Percentiles rank a stretch among this genome's conserved stretches.
Evolutionary conservation across 345 rosid genomes (phyloP).

Genomic region (Corymbia maculata): DNA sequence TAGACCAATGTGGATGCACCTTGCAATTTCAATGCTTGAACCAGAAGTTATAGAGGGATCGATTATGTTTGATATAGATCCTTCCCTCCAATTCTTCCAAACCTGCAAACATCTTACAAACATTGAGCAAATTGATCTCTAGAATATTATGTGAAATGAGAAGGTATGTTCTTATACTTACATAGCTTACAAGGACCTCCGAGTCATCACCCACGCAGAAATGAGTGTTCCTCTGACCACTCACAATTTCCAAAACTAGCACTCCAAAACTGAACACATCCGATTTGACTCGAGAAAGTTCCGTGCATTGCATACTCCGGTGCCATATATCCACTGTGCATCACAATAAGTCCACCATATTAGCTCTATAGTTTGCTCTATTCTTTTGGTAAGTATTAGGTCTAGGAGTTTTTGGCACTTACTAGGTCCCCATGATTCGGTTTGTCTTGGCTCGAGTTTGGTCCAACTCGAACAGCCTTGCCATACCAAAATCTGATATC

Average conservation of each 20-base stretch:
- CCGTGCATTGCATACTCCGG: constrained; percentile 49
- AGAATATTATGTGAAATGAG: background rate
- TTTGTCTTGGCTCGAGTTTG: constrained; percentile 21
- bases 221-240: constrained; percentile 19
- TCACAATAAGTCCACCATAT: background rate
- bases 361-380: background rate
- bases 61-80: constrained; percentile 8
- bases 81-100: constrained; percentile 53
- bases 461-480: constrained; percentile 25
- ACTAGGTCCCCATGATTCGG: constrained; percentile 32
- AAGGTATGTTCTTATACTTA: background rate
- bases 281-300: constrained; percentile 32
- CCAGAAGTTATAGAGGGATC: constrained; percentile 21
- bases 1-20: constrained; percentile 48
- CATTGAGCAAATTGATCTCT: background rate
- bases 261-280: constrained; percentile 55
- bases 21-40: constrained; percentile 21
- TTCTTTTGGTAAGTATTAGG: background rate
- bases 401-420: background rate
- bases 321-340: constrained; percentile 32
- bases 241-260: constrained; percentile 34
- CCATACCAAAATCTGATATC: constrained; percentile 46
- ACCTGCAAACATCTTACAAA: constrained; percentile 10
- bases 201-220: constrained; percentile 1
- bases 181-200: constrained; percentile 23